Conservation (phyloP, 768 basidiomycete species). For the Lactarius akahatsu region DNA sequence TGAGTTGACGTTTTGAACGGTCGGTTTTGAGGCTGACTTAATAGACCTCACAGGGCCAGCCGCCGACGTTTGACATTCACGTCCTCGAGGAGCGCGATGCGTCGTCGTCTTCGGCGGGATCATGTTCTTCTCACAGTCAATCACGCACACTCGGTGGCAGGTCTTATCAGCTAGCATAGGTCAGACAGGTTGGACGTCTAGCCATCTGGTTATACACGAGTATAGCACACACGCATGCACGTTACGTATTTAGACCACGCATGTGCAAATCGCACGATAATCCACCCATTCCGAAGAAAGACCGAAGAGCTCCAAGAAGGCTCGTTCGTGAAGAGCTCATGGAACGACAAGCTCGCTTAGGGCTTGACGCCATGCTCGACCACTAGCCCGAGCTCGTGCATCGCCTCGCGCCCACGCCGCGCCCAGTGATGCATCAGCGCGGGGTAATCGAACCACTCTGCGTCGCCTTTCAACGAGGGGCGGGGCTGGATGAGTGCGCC, state of each 20-base stretch:
- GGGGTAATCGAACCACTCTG: slow-evolving; percentile 55
- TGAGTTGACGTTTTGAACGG: background rate
- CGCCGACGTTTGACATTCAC: slow-evolving; percentile 14
- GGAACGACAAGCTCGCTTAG: background rate
- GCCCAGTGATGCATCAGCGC: slow-evolving; percentile 51
- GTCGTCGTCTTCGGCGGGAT: background rate
- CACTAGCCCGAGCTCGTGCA: slow-evolving; percentile 49
- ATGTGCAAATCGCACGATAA: background rate
- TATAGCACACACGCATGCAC: background rate
- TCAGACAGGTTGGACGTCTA: background rate
- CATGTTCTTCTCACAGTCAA: background rate
- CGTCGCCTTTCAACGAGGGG: background rate
- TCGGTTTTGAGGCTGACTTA: background rate
- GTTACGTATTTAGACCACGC: background rate
- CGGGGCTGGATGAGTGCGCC: slow-evolving; percentile 48
- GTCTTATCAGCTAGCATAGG: background rate
- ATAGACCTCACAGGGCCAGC: background rate
- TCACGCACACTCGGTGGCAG: slow-evolving; percentile 4
- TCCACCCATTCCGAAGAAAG: background rate
- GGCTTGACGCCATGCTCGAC: slow-evolving; percentile 41
- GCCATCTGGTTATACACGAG: background rate
- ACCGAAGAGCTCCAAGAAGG: background rate
- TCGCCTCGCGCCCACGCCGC: slow-evolving; percentile 47
- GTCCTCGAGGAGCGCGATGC: slow-evolving; percentile 6
- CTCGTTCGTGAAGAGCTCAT: background rate